phyloP scores from a whole-genome alignment of 106 monocot species.

The Dactylorhiza incarnata region DNA sequence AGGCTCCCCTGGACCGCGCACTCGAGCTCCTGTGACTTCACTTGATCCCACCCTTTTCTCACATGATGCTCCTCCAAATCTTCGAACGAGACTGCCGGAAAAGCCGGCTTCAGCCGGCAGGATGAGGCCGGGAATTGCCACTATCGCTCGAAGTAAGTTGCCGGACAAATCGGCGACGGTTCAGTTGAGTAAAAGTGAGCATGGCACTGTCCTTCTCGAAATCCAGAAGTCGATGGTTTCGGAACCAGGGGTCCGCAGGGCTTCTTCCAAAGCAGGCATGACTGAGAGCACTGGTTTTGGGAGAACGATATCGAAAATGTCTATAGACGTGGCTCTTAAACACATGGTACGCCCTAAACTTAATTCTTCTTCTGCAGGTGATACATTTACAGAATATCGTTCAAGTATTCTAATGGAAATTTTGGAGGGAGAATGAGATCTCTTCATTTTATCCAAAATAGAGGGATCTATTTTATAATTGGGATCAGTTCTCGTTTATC shows the following conservation, averaged over 20 bases:
- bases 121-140: slow-evolving; percentile 31
- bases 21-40: slow-evolving; percentile 41
- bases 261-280: slow-evolving; percentile 16
- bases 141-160: slow-evolving; percentile 55
- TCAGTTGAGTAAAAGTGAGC: slow-evolving; percentile 35
- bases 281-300: slow-evolving; percentile 82
- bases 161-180: slow-evolving; percentile 31
- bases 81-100: slow-evolving; percentile 72
- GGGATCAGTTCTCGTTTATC: no score
- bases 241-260: slow-evolving; percentile 19
- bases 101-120: slow-evolving; percentile 72
- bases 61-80: slow-evolving; percentile 70
- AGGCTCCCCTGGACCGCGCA: slow-evolving; percentile 58
- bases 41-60: slow-evolving; percentile 62
- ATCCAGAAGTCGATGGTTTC: slow-evolving; percentile 21
- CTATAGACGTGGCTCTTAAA: slow-evolving; percentile 87
- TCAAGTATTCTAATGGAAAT: no score
- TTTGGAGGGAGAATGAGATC: no score
- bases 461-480: no score
- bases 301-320: slow-evolving; percentile 86
- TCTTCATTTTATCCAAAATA: no score
- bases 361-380: neutral
- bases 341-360: slow-evolving; percentile 65
- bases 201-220: slow-evolving; percentile 21
- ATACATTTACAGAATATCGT: no score